phyloP scores from a whole-genome alignment of 2,329 filamentous ascomycete species.

The Camillea tinctor region DNA sequence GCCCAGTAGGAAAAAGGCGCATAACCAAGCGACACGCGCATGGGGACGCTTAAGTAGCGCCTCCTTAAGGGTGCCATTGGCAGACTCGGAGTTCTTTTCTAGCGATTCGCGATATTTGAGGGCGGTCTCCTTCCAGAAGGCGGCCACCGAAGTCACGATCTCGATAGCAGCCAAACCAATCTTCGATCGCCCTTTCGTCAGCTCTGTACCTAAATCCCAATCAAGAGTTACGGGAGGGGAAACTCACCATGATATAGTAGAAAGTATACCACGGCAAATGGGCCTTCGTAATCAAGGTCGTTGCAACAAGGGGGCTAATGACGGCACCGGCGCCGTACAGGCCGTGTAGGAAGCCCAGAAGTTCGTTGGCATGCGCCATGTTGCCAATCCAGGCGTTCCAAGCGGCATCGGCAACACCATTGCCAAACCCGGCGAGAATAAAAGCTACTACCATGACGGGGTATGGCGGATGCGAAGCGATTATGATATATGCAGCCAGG shows the following conservation, averaged over 20 bases:
- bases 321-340: slow-evolving; percentile 69
- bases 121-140: slow-evolving; percentile 61
- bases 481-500: slow-evolving; percentile 61
- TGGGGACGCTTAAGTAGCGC: slow-evolving; percentile 43
- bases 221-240: background rate
- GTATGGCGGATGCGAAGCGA: slow-evolving; percentile 65
- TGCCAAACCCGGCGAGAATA: slow-evolving; percentile 67
- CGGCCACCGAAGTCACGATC: slow-evolving; percentile 42
- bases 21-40: slow-evolving; percentile 65
- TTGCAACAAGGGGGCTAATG: slow-evolving; percentile 68
- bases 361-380: slow-evolving; percentile 67
- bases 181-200: slow-evolving; percentile 25
- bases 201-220: background rate
- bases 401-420: slow-evolving; percentile 59
- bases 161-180: slow-evolving; percentile 56
- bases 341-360: slow-evolving; percentile 67
- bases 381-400: slow-evolving; percentile 61
- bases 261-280: slow-evolving; percentile 65
- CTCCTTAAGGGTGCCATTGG: slow-evolving; percentile 33
- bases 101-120: slow-evolving; percentile 48
- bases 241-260: slow-evolving; percentile 70
- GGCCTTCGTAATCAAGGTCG: slow-evolving; percentile 64
- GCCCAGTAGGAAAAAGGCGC: slow-evolving; percentile 68
- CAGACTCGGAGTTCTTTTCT: slow-evolving; percentile 22
- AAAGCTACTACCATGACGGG: slow-evolving; percentile 65